Percentiles rank a stretch among this genome's conserved stretches.
phyloP scores from a whole-genome alignment of 208 protist genomes.

The Novymonas esmeraldas region DNA sequence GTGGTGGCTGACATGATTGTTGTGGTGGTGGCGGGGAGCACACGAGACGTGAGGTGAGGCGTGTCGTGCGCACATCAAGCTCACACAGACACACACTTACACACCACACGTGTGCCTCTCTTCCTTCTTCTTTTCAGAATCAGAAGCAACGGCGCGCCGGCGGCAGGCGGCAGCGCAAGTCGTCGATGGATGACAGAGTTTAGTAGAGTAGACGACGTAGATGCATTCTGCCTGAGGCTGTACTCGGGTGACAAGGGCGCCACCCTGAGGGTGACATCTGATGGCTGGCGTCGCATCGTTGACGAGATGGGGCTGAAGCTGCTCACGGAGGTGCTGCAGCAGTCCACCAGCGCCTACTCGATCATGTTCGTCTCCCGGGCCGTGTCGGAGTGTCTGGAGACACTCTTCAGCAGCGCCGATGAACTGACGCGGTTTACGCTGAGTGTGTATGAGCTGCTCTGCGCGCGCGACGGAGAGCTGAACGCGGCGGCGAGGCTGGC shows the following conservation, averaged over 20 bases:
- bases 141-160: no score
- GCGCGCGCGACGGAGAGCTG: conserved; percentile 16
- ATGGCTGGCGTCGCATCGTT: conserved; percentile 29
- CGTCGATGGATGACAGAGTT: conserved; percentile 52
- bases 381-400: conserved; percentile 43
- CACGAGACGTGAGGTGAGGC: no score
- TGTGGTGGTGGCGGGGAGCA: no score
- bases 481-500: conserved; percentile 30
- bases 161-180: no score
- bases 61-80: background rate
- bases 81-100: background rate
- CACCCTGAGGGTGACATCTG: conserved; percentile 30
- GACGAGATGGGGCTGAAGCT: conserved; percentile 28
- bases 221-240: conserved; percentile 36
- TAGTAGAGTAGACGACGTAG: conserved; percentile 44
- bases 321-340: conserved; percentile 31
- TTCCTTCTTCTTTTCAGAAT: no score
- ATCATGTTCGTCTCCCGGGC: conserved; percentile 65
- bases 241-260: conserved; percentile 45
- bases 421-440: conserved; percentile 33
- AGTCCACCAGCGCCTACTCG: conserved; percentile 43
- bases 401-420: conserved; percentile 23
- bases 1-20: no score
- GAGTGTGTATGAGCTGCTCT: conserved; percentile 27
- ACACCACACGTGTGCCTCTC: no score